Evolutionary conservation across 2,329 filamentous ascomycete genomes (phyloP).

Genomic region (Fusarium stilboides): DNA sequence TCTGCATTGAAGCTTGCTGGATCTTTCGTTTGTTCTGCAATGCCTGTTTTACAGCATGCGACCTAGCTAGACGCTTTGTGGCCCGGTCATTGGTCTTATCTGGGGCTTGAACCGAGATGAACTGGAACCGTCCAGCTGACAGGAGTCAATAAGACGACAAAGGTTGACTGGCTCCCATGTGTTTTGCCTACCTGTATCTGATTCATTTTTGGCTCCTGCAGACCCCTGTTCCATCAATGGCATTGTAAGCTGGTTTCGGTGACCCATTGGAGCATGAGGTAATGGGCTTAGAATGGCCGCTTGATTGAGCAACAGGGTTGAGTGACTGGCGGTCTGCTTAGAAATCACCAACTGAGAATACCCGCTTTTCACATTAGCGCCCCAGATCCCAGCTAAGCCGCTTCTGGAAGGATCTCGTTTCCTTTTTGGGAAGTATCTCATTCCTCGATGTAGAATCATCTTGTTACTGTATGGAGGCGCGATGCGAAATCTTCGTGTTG

Average conservation of each 20-base stretch:
- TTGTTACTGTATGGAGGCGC: neutral
- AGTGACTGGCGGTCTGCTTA: slow-evolving; percentile 8
- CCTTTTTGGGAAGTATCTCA: slow-evolving; percentile 18
- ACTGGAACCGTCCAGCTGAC: slow-evolving; percentile 37
- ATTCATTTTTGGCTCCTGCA: accelerated
- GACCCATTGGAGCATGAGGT: neutral
- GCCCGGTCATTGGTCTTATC: slow-evolving; percentile 7
- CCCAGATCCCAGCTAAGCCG: neutral
- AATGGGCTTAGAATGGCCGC: neutral
- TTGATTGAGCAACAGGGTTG: neutral
- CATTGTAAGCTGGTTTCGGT: neutral
- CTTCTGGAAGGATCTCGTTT: slow-evolving; percentile 6
- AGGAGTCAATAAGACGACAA: neutral
- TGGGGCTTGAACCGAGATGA: slow-evolving; percentile 27
- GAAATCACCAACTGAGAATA: slow-evolving; percentile 1
- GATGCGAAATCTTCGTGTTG: no score
- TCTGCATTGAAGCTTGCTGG: slow-evolving; percentile 10
- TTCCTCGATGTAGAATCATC: neutral
- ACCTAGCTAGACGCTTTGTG: slow-evolving; percentile 27
- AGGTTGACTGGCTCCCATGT: neutral
- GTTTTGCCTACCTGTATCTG: neutral
- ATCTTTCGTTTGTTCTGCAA: slow-evolving; percentile 32
- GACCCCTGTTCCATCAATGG: no score
- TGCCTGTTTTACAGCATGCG: slow-evolving; percentile 39
- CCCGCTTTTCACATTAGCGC: neutral